Conservation (phyloP, 2,329 filamentous ascomycete genomes). For the Graphilbum fragrans region DNA sequence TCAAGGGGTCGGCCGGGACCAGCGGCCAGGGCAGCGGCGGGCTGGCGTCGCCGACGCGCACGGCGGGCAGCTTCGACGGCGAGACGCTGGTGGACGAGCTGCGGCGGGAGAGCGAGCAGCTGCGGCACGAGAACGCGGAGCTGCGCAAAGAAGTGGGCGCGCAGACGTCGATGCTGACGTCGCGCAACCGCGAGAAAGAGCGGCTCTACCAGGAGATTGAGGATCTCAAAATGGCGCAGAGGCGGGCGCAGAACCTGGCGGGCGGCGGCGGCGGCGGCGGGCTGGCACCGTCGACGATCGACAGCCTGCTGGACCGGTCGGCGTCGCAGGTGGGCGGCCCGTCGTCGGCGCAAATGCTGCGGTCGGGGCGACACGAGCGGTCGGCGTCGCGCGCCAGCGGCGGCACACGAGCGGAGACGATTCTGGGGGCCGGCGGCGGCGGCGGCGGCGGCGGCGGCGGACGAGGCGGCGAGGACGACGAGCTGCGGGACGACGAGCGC, state of each 20-base stretch:
- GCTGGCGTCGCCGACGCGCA: slow-evolving; percentile 23
- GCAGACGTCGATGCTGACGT: slow-evolving; percentile 95
- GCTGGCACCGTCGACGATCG: slow-evolving; percentile 53
- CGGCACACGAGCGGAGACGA: slow-evolving; percentile 46
- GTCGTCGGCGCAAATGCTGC: not conserved
- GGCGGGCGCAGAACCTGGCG: too few species aligned
- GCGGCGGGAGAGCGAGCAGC: slow-evolving; percentile 54
- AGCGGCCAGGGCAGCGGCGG: slow-evolving; percentile 7
- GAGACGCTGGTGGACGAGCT: slow-evolving; percentile 68
- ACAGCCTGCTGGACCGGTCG: slow-evolving; percentile 90
- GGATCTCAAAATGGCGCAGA: slow-evolving; percentile 79
- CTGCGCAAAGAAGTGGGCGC: slow-evolving; percentile 84
- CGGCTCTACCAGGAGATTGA: slow-evolving; percentile 94
- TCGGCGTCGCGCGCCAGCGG: slow-evolving; percentile 65
- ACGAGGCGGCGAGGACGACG: slow-evolving; percentile 35
- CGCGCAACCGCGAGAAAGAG: slow-evolving; percentile 88
- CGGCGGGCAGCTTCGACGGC: slow-evolving; percentile 37
- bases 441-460: slow-evolving; percentile 52
- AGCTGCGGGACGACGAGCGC: slow-evolving; percentile 71
- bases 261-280: slow-evolving; percentile 30
- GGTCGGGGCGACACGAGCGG: slow-evolving; percentile 35
- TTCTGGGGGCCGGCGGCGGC: slow-evolving; percentile 13
- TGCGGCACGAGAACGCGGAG: slow-evolving; percentile 87
- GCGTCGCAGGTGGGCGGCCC: slow-evolving; percentile 62
- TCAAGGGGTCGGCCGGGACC: not conserved